Evolutionary conservation across 352 stramenopile genomes (phyloP).

Genomic region (Pythium pyrilobum): DNA sequence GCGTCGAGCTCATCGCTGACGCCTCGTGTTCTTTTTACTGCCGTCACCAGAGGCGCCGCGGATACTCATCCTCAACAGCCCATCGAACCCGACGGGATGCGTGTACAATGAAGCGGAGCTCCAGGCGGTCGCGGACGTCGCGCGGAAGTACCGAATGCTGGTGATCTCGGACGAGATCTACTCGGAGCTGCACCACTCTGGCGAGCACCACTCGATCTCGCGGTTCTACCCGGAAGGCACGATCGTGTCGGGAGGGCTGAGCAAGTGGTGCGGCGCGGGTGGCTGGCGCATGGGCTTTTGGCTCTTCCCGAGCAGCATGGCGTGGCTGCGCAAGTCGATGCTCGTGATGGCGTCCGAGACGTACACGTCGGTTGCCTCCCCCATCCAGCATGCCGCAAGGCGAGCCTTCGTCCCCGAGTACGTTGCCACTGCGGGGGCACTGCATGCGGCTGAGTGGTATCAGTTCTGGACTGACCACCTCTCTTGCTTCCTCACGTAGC

Average conservation of each 20-base stretch:
- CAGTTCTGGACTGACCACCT: background rate
- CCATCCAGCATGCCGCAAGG: constrained; percentile 80
- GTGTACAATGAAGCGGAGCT: constrained; percentile 78
- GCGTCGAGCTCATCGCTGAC: background rate
- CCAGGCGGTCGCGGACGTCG: constrained; percentile 59
- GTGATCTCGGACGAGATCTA: constrained; percentile 90
- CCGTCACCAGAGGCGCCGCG: constrained; percentile 59
- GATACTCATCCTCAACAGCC: constrained; percentile 85
- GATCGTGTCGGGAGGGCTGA: constrained; percentile 82
- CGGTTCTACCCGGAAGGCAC: constrained; percentile 85
- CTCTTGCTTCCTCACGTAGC: constrained; percentile 22
- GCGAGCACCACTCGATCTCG: constrained; percentile 75
- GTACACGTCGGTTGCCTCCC: constrained; percentile 82
- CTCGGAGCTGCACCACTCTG: constrained; percentile 74
- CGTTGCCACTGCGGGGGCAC: no score
- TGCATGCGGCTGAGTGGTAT: no score
- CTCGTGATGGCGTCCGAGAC: constrained; percentile 87
- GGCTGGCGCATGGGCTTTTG: constrained; percentile 88
- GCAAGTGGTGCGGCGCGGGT: constrained; percentile 85
- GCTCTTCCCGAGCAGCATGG: constrained; percentile 72
- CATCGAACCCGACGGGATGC: constrained; percentile 81
- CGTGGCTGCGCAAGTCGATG: constrained; percentile 83
- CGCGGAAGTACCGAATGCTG: constrained; percentile 83
- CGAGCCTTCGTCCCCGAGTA: constrained; percentile 76
- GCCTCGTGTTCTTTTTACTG: background rate